Evolutionary conservation across 352 stramenopile species (phyloP), one percentile per base, ranked within the genome.

Genomic region (Phytophthora hybrid): DNA sequence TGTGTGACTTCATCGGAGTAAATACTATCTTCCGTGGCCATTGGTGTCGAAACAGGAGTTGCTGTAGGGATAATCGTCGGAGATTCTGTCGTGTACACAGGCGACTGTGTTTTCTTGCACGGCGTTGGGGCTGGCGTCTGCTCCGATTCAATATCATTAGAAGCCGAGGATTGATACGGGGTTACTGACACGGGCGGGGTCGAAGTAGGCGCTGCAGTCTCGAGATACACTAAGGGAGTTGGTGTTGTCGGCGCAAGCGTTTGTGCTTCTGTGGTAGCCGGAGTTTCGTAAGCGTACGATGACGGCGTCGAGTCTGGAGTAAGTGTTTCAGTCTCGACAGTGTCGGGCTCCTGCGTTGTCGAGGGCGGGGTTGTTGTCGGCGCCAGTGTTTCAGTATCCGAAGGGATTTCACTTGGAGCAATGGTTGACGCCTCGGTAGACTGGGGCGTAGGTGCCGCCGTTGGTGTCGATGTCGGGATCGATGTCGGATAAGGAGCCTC

Each of bases 21-120:
- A 60, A 49, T 13, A 31, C n/a, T 64, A 4, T 19, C 47, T 37
- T 69, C 59, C 11, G 59, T 69, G 14, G 58, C 21, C 5, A 26
- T 41, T 65, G 46, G 31, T 8, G 46, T 52, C 47, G 14, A 23
- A 47, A n/a, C 23, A 21, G 7, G n/a, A 6, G 57, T 61, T 41
- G 34, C 58, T 32, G 58, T 51, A 11, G 69, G 62, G 55, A 56
- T 72, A 14, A 41, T 54, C 11, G 37, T 73, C 23, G 70, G 57
- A 44, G 66, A 16, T 51, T 69, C 9, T 4, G 63, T 73, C 21
- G 31, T 41, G n/a, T 53, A 54, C 41, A 34, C 9, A 14, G 49
- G 11, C 18, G 66, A 18, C 34, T 62, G 32, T 14, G 37, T 63
- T 8, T 19, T 57, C 39, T 41, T 18, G 11, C 29, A 59, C 14